A percentile compares a stretch with the other conserved stretches of the same genome.
phyloP scores from a whole-genome alignment of 75 land plant species.

The Chamaecyparis obtusa region DNA sequence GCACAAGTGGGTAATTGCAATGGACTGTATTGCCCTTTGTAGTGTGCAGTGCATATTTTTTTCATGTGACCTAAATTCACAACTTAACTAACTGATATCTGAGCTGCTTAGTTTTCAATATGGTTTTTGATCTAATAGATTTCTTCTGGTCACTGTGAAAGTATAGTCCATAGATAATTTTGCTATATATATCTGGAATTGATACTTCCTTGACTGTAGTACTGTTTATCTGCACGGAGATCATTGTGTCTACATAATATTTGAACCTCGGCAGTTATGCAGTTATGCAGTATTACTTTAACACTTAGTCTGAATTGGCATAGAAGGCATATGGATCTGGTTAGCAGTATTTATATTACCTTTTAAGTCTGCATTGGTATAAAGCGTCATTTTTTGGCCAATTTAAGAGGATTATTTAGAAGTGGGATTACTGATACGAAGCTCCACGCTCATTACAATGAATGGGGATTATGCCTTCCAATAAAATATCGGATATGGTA shows the following conservation, averaged over 20 bases:
- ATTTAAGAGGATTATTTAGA: background rate
- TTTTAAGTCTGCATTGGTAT: background rate
- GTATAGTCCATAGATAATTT: background rate
- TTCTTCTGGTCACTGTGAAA: background rate
- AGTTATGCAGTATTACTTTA: no score
- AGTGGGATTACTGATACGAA: background rate
- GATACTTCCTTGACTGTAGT: background rate
- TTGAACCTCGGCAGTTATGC: no score
- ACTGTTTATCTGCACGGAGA: background rate
- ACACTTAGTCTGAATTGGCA: no score
- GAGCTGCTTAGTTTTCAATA: background rate
- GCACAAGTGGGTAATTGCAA: background rate
- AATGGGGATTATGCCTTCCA: background rate
- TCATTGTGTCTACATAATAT: no score
- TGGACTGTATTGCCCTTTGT: background rate
- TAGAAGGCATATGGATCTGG: background rate
- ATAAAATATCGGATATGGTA: background rate
- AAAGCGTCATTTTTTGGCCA: background rate
- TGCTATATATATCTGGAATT: background rate
- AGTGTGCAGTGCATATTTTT: background rate
- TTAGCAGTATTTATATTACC: background rate
- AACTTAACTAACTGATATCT: background rate
- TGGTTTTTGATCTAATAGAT: background rate
- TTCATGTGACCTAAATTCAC: background rate
- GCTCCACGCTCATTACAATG: background rate